A percentile compares a stretch with the other conserved stretches of the same genome.
phyloP scores from a whole-genome alignment of 352 stramenopile species.

The Pelagophyceae sp. region DNA sequence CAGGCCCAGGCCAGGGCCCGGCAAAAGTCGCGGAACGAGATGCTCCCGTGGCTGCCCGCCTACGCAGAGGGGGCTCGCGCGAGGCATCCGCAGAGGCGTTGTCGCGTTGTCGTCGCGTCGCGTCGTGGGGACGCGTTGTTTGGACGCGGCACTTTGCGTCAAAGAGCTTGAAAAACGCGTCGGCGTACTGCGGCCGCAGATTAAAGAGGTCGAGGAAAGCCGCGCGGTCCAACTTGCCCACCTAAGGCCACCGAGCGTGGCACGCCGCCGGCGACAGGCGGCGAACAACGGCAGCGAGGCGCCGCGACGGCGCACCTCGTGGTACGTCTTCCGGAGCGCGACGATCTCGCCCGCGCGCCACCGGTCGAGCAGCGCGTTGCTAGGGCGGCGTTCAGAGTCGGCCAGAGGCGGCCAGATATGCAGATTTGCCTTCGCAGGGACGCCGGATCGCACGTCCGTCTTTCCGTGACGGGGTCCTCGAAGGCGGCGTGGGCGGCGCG shows the following conservation, averaged over 20 bases:
- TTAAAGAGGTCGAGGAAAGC: background rate
- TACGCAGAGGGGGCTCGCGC: too few relatives aligned
- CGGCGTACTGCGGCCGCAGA: background rate
- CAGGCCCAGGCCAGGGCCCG: constrained; percentile 7
- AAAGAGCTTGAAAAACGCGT: background rate
- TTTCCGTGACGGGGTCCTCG: background rate
- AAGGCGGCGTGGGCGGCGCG: background rate
- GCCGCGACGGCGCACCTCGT: background rate
- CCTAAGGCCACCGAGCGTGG: background rate
- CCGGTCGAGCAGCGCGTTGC: background rate
- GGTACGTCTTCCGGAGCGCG: background rate
- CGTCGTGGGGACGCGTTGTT: too few relatives aligned
- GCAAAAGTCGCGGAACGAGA: constrained; percentile 15
- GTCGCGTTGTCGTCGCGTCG: too few relatives aligned
- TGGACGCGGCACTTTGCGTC: too few relatives aligned
- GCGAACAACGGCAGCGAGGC: background rate
- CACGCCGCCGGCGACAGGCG: too few relatives aligned
- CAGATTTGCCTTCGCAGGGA: background rate
- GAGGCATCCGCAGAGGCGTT: too few relatives aligned
- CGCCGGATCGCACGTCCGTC: too few relatives aligned
- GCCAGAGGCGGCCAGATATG: background rate
- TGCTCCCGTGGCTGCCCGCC: background rate
- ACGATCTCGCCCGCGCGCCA: constrained; percentile 13
- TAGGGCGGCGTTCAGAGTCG: background rate
- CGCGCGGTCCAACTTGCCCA: background rate